phyloP scores from a whole-genome alignment of 1,139 yeast species.

The Taphrina wiesneri region DNA sequence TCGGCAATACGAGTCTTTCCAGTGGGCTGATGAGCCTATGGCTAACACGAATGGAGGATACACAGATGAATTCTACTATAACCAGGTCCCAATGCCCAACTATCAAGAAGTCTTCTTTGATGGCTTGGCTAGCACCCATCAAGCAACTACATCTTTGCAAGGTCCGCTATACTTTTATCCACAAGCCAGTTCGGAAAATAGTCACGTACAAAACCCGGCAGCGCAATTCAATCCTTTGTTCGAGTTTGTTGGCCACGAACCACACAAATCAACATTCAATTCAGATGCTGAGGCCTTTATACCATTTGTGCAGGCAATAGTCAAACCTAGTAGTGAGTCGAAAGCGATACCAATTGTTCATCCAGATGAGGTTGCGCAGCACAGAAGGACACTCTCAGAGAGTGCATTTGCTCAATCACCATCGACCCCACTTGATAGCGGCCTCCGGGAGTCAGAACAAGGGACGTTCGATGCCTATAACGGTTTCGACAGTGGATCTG shows the following conservation, averaged over 20 bases:
- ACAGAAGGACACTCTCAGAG: background rate
- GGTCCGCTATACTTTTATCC: conserved; percentile 2
- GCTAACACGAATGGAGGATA: background rate
- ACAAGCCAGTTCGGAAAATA: background rate
- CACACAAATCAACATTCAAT: conserved; percentile 3
- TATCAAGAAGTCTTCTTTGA: background rate
- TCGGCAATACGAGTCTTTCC: conserved; percentile 1
- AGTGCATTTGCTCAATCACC: background rate
- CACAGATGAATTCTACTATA: background rate
- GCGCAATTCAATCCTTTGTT: background rate
- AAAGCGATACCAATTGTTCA: conserved; percentile 4
- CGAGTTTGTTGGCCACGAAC: conserved; percentile 1
- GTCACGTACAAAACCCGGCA: background rate
- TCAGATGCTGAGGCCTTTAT: conserved; percentile 10
- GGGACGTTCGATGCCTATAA: conserved; percentile 23
- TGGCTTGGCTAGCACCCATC: background rate
- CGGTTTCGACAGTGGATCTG: conserved; percentile 28
- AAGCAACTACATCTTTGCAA: background rate
- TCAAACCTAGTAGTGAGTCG: background rate
- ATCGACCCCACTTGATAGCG: background rate
- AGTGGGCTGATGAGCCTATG: conserved; percentile 16
- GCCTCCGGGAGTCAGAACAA: background rate
- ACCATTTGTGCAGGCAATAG: conserved; percentile 4
- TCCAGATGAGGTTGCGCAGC: background rate
- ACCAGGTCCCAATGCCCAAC: background rate